These are phyloP conservation scores for Sonneratia caseolaris DNA, from an alignment of 345 rosid species.

Conservation along the genomic window DNA sequence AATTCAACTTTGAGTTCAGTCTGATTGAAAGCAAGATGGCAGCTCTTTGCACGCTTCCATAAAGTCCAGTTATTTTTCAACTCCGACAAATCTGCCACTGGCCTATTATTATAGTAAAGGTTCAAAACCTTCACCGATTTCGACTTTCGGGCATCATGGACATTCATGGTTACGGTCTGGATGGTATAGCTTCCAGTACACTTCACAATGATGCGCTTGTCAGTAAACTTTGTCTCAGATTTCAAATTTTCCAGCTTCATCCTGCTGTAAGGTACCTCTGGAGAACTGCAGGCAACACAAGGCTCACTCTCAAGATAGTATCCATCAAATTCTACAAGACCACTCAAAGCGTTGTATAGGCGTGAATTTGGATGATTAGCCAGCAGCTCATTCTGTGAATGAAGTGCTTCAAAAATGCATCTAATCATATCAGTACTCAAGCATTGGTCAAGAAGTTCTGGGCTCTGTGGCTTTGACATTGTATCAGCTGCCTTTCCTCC, in stretches of 20 bases:
- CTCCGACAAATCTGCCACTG: slow-evolving; percentile 92
- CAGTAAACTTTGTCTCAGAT: slow-evolving; percentile 96
- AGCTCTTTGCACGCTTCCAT: slow-evolving; percentile 99
- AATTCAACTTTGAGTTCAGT: slow-evolving; percentile 95
- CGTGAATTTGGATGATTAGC: slow-evolving; percentile 99
- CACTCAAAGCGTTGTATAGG: slow-evolving; percentile 79
- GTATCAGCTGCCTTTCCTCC: slow-evolving; percentile 72
- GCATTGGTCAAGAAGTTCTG: slow-evolving; percentile 68
- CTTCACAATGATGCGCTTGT: slow-evolving; percentile 92
- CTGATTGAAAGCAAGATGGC: slow-evolving; percentile 95
- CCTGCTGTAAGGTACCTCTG: slow-evolving; percentile 94
- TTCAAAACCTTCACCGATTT: slow-evolving; percentile 96
- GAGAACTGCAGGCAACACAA: slow-evolving; percentile 98
- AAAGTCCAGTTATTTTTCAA: slow-evolving; percentile 93
- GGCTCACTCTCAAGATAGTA: slow-evolving; percentile 99
- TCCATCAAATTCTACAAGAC: slow-evolving; percentile 96
- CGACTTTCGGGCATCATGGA: slow-evolving; percentile 95
- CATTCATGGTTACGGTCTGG: slow-evolving; percentile 96
- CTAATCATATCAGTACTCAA: slow-evolving; percentile 64
- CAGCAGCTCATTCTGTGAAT: slow-evolving; percentile 86
- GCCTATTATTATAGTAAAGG: slow-evolving; percentile 91
- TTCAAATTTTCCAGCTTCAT: slow-evolving; percentile 97
- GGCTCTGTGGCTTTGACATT: slow-evolving; percentile 55
- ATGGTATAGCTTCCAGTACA: slow-evolving; percentile 98
- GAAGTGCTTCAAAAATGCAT: slow-evolving; percentile 85